Conservation (phyloP, 352 stramenopile genomes). For the Globisporangium cystogenes region DNA sequence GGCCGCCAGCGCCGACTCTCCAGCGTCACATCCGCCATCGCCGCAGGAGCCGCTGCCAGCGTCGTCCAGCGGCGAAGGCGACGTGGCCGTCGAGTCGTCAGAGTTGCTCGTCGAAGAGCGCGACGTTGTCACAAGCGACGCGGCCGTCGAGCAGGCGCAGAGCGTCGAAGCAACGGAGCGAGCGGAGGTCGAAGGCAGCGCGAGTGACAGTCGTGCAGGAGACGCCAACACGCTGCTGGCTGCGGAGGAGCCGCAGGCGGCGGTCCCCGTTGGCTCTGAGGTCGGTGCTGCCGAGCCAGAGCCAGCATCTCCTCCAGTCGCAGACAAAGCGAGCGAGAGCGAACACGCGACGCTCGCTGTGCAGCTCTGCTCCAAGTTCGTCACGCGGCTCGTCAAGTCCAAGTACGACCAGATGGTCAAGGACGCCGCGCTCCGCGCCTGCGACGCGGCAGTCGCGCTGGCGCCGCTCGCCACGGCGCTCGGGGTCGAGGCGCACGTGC, state of each 20-base stretch:
- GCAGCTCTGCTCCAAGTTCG: constrained; percentile 32
- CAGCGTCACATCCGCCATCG: no score
- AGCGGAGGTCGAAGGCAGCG: background rate
- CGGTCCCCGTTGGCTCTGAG: no score
- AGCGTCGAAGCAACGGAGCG: background rate
- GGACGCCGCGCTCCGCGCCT: constrained; percentile 30
- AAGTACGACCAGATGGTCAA: constrained; percentile 30
- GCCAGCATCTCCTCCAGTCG: background rate
- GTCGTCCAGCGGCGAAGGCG: no score
- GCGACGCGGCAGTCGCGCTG: constrained; percentile 38
- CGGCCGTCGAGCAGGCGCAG: no score
- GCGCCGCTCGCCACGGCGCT: constrained; percentile 18
- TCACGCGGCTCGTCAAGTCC: constrained; percentile 32
- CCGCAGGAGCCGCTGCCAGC: no score
- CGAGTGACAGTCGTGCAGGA: no score
- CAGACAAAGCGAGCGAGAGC: constrained; percentile 1
- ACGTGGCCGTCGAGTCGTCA: no score
- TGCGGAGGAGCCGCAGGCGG: no score
- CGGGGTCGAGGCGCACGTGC: constrained; percentile 31
- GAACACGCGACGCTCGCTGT: constrained; percentile 27
- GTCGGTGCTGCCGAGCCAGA: no score
- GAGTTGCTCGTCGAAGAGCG: background rate
- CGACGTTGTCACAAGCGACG: background rate
- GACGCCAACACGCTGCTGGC: no score
- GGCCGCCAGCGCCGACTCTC: background rate